These are phyloP conservation scores for Globisporangium takayamanum DNA, from an alignment of 352 stramenopile species.

Conservation along the genomic window DNA sequence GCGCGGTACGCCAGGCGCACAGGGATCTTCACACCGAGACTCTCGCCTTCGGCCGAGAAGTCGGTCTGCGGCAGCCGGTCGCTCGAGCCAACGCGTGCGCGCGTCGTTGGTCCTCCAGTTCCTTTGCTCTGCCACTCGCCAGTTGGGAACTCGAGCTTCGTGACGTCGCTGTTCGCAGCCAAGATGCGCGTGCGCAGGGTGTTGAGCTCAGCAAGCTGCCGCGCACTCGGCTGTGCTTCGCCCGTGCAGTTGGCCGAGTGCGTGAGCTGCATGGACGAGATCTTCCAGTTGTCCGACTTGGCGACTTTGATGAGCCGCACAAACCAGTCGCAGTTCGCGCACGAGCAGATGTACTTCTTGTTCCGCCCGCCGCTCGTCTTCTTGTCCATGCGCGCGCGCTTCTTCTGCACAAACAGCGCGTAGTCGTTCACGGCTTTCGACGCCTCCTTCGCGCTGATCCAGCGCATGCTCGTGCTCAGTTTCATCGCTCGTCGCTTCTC, in stretches of 20 bases:
- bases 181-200: conserved; percentile 69
- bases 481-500: conserved; percentile 6
- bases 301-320: conserved; percentile 72
- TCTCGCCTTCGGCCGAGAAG: conserved; percentile 11
- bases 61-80: conserved; percentile 11
- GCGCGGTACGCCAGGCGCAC: conserved; percentile 17
- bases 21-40: conserved; percentile 18
- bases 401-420: conserved; percentile 68
- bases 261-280: conserved; percentile 83
- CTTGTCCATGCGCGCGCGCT: conserved; percentile 75
- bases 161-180: conserved; percentile 28
- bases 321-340: conserved; percentile 68
- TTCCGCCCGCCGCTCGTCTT: conserved; percentile 77
- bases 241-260: conserved; percentile 65
- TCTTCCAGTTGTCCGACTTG: conserved; percentile 88
- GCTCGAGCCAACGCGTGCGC: too few relatives aligned
- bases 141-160: not conserved
- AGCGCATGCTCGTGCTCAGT: conserved; percentile 56
- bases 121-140: too few relatives aligned
- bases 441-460: conserved; percentile 72
- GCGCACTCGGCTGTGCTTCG: conserved; percentile 56
- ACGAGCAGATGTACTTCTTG: conserved; percentile 84
- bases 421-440: conserved; percentile 78
- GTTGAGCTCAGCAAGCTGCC: conserved; percentile 73
- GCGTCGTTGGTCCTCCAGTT: too few relatives aligned